These are phyloP conservation scores for Clathrospora elynae DNA, from an alignment of 2,329 filamentous ascomycete species.

Conservation along the genomic window DNA sequence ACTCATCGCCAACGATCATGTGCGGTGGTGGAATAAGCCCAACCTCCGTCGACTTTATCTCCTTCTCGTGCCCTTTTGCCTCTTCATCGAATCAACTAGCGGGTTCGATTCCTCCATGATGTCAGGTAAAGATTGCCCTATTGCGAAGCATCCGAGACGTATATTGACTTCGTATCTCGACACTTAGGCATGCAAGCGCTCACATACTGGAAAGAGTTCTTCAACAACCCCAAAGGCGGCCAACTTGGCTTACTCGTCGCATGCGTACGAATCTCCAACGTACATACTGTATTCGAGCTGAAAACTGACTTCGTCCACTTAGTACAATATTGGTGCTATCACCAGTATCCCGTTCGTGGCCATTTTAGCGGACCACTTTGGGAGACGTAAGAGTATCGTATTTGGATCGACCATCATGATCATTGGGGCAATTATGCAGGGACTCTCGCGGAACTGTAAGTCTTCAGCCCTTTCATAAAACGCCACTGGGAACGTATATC, in stretches of 20 bases:
- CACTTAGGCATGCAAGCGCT: constrained; percentile 50
- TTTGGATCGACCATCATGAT: constrained; percentile 61
- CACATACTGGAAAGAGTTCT: constrained; percentile 53
- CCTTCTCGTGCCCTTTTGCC: constrained; percentile 63
- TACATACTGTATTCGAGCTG: too few relatives aligned
- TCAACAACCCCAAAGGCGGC: constrained; percentile 53
- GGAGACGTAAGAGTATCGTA: constrained; percentile 63
- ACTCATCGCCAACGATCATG: constrained; percentile 45
- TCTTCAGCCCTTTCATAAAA: neutral
- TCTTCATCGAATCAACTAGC: constrained; percentile 67
- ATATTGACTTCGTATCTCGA: constrained; percentile 34
- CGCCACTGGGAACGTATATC: neutral
- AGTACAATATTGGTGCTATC: constrained; percentile 66
- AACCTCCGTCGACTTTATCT: constrained; percentile 64
- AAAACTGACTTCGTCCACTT: too few relatives aligned
- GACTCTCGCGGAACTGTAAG: constrained; percentile 53
- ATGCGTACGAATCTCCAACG: too few relatives aligned
- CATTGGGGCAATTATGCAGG: constrained; percentile 62
- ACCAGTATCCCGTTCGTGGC: constrained; percentile 64
- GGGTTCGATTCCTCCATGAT: constrained; percentile 55
- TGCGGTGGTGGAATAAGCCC: constrained; percentile 63
- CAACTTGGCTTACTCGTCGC: constrained; percentile 62
- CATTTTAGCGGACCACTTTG: constrained; percentile 60
- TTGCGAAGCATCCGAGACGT: too few relatives aligned
- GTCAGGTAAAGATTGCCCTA: neutral